Percentiles rank a stretch among this genome's conserved stretches.
Conservation (phyloP, 306 rosid species). For the Sophora flavescens region DNA sequence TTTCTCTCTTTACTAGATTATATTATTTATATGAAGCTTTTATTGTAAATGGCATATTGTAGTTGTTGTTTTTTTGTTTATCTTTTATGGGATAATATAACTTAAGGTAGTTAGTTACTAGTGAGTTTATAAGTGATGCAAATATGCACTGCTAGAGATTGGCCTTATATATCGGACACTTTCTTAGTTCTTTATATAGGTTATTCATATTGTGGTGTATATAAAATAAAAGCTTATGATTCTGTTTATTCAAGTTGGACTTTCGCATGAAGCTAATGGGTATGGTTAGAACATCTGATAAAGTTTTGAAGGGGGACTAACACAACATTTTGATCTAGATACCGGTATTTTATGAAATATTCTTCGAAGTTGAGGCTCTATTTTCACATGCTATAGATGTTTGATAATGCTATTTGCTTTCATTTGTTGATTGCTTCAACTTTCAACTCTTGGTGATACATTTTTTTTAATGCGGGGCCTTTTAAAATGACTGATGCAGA, state of each 20-base stretch:
- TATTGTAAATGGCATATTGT: slow-evolving; percentile 5
- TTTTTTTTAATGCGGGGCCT: slow-evolving; percentile 47
- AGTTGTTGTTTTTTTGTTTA: not conserved
- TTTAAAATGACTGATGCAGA: slow-evolving; percentile 64
- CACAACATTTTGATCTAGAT: not conserved
- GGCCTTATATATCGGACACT: not conserved
- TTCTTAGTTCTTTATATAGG: slow-evolving; percentile 14
- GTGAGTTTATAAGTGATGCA: slow-evolving; percentile 4
- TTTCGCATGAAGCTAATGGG: not conserved
- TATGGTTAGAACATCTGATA: slow-evolving; percentile 5
- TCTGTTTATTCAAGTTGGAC: slow-evolving; percentile 12
- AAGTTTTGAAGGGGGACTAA: slow-evolving; percentile 7
- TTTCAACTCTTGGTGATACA: slow-evolving; percentile 29
- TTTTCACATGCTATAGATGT: slow-evolving; percentile 23
- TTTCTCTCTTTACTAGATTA: slow-evolving; percentile 30
- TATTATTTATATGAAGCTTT: slow-evolving; percentile 25
- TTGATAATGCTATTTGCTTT: slow-evolving; percentile 25
- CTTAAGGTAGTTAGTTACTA: not conserved
- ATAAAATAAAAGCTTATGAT: not conserved
- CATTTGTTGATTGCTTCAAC: slow-evolving; percentile 18
- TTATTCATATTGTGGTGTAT: slow-evolving; percentile 2
- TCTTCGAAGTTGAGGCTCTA: slow-evolving; percentile 24
- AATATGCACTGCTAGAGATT: not conserved
- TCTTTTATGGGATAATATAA: not conserved
- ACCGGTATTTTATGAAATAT: slow-evolving; percentile 11